Percentiles rank a stretch among this genome's conserved stretches.
phyloP scores from a whole-genome alignment of 805 yeast genomes.

The Cyberlindnera saturnus region DNA sequence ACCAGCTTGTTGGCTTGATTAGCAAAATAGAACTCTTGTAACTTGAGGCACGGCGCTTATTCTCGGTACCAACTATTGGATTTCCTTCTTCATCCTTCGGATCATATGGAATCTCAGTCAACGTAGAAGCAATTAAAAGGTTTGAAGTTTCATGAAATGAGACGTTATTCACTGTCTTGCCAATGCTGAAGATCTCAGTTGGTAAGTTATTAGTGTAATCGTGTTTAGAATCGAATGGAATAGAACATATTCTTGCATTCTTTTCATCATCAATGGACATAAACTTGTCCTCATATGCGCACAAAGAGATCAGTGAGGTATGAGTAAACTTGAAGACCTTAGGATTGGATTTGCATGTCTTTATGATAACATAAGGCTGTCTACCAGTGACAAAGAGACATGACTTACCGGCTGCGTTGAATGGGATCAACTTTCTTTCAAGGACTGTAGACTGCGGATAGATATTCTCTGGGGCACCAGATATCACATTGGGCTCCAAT shows the following conservation, averaged over 20 bases:
- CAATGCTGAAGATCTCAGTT: constrained; percentile 43
- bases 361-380: constrained; percentile 63
- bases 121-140: constrained; percentile 57
- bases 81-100: constrained; percentile 73
- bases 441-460: constrained; percentile 53
- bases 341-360: constrained; percentile 57
- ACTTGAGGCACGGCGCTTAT: constrained; percentile 47
- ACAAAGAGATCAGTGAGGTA: constrained; percentile 60
- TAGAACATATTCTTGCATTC: constrained; percentile 51
- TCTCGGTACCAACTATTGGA: constrained; percentile 50
- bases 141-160: constrained; percentile 64
- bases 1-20: constrained; percentile 68
- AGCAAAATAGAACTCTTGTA: constrained; percentile 58
- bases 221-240: constrained; percentile 30
- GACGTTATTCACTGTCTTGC: constrained; percentile 58
- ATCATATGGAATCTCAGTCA: constrained; percentile 50
- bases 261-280: constrained; percentile 67
- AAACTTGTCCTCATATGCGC: constrained; percentile 40
- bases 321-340: constrained; percentile 61
- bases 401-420: constrained; percentile 50
- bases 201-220: constrained; percentile 61
- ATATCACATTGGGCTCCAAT: constrained; percentile 38
- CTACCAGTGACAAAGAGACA: constrained; percentile 69
- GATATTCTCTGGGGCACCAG: constrained; percentile 81
- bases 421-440: constrained; percentile 61